Evolutionary conservation across 78 protist species (phyloP).

Genomic region (slime mould (Dictyostelium discoideum)): dicty_2.7 NC_007090.3:3924001-3924500

Average conservation of each 20-base stretch:
- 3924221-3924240: neutral
- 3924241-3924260: neutral
- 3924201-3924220: neutral
- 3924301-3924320: neutral
- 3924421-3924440: neutral
- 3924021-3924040: conserved; percentile 18
- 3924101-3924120: conserved; percentile 79
- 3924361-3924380: neutral
- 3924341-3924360: conserved; percentile 1
- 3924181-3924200: conserved; percentile 50
- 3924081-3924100: conserved; percentile 41
- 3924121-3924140: conserved; percentile 73
- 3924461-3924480: neutral
- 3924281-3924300: too few relatives aligned
- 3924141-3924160: conserved; percentile 69
- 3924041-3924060: conserved; percentile 74
- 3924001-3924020: neutral
- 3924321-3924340: neutral
- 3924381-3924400: neutral
- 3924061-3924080: conserved; percentile 59
- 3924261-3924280: neutral
- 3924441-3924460: neutral
- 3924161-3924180: conserved; percentile 33
- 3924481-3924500: neutral
- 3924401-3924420: neutral